Evolutionary conservation across 208 protist genomes (phyloP), one percentile per base, ranked within the genome.

Genomic region (Trypanosoma boissoni): DNA sequence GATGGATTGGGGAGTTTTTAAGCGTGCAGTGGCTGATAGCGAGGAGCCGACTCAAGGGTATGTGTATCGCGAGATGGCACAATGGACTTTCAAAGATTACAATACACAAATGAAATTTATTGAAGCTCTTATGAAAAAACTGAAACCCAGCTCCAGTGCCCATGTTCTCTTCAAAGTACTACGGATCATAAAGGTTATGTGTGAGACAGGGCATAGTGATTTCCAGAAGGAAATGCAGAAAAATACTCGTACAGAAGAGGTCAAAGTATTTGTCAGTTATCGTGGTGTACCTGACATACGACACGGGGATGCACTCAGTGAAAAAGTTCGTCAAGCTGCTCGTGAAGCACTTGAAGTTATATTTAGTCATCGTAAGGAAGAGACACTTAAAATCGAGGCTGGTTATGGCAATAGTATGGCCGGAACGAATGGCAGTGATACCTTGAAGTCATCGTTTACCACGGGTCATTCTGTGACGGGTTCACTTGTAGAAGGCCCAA

Each of bases 181-280:
- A 23, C 72, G 80, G 31, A 74, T 92, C 24, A 76, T 91, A 16
- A 74, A 79, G 34, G 53, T 78, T n/a, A 58, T 86, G 36, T 78
- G 74, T 54, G 72, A 84, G 67, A 82, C 52, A 10, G 81, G 80
- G 1, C 76, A 91, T 49, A 49, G 63, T 20, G 83, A 83, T 50
- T 89, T 94, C 50, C 78, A 88, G 51, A 73, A 66, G 39, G 72
- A 77, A 42, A 58, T 91, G 42, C 76, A 83, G 55, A 68, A 64
- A 16, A 66, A 52, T 26, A 43, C 21, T 21, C 48, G 57, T 10
- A 66, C 29, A 7, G 72, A 76, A 31, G 31, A 21, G 28, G 54
- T 83, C 16, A 76, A 77, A 57, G 43, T 68, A 29, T 73, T 79
- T 57, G 62, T 73, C 12, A 74, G 26, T 6, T 91, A 76, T 71